phyloP scores from a whole-genome alignment of 163 green algal species.

The Prototheca cutis region DNA sequence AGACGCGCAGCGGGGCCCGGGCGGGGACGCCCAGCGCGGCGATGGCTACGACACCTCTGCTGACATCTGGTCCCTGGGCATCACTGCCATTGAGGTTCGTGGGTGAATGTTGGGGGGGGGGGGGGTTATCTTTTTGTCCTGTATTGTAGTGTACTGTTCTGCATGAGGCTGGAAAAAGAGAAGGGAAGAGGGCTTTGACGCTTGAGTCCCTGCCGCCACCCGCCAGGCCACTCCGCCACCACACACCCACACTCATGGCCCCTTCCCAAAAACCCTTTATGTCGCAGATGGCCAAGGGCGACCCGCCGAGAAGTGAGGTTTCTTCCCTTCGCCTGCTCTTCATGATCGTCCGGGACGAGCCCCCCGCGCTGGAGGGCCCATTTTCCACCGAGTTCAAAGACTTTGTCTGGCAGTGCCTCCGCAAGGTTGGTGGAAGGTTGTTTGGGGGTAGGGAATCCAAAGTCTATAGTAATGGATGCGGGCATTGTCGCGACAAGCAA shows the following conservation, averaged over 20 bases:
- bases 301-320: constrained; percentile 69
- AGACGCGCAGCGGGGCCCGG: constrained; percentile 3
- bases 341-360: constrained; percentile 76
- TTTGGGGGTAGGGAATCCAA: no score
- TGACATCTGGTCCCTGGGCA: constrained; percentile 91
- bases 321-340: constrained; percentile 90
- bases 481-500: no score
- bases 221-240: neutral
- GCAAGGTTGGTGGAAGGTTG: constrained; percentile 36
- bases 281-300: constrained; percentile 72
- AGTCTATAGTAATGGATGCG: no score
- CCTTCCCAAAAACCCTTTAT: neutral
- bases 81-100: constrained; percentile 83
- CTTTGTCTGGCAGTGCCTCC: constrained; percentile 74
- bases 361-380: constrained; percentile 53
- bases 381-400: constrained; percentile 73
- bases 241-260: no score
- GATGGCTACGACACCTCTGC: constrained; percentile 74
- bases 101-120: no score
- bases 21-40: constrained; percentile 20
- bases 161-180: neutral
- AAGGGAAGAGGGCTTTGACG: neutral
- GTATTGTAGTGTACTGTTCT: neutral
- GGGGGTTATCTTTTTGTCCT: no score
- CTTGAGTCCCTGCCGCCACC: no score